Evolutionary conservation across 192 early-diverging fungal genomes (phyloP), one percentile per base, ranked within the genome.

Genomic region (Backusella circina): DNA sequence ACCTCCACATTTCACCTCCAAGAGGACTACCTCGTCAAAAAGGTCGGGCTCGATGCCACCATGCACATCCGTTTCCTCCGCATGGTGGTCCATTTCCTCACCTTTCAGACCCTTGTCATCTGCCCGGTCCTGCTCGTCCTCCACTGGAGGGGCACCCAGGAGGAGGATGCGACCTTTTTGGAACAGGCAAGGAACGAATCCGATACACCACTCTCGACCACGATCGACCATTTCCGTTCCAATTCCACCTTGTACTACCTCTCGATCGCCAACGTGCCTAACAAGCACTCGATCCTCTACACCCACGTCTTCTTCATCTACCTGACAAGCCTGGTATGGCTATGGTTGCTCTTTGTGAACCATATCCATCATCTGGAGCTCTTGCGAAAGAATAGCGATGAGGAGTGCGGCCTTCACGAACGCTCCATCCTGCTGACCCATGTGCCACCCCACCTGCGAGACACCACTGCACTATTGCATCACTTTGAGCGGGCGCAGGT

Each of bases 1-100:
- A 79, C 61, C 10, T 78, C 80, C 0, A 81, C 86, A 2, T 79
- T 86, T 26, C 69, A 64, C 26, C 70, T 88, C 16, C 65, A 81
- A 16, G 89, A 90, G 75, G 72, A 83, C 9, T 89, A 87, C 50
- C 88, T 84, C 75, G 74, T 88, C 30, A 76, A 74, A 37, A 82
- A 86, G 67, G 86, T 87, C 13, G 90, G 90, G 1, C 74, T 91
- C 6, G 90, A 91, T 39, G 87, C 90, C 0, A 84, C 85, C 32
- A 88, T 91, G 88, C 84, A 88, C 75, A 81, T 91, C 8, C 86
- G 86, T 23, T 91, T 91, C 77, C 75, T 89, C 16, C 77, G 79
- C 65, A 91, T 91, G 90, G 82, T 80, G 69, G 75, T 88, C 36
- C 81, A 86, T 35, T 85, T 91, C 64, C 72, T 86, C 15, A 23